Percentiles rank a stretch among this genome's conserved stretches.
phyloP scores from a whole-genome alignment of 2,329 filamentous ascomycete genomes.

The Gnomoniopsis smithogilvyi region DNA sequence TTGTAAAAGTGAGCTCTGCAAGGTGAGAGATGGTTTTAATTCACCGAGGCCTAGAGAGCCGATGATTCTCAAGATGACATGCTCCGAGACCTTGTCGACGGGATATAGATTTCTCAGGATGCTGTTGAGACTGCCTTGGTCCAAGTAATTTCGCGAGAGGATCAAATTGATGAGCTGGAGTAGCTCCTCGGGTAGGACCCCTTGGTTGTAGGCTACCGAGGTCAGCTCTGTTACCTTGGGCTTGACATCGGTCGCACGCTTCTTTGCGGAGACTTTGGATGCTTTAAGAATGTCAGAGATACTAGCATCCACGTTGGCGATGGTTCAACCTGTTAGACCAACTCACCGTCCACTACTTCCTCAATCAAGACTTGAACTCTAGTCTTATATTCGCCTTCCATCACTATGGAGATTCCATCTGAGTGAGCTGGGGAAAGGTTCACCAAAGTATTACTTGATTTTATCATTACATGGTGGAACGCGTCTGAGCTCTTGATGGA shows the following conservation, averaged over 20 bases:
- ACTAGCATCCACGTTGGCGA: not conserved
- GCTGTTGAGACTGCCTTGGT: slow-evolving; percentile 69
- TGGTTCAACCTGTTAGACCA: not conserved
- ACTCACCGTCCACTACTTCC: slow-evolving; percentile 33
- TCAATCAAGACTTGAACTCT: slow-evolving; percentile 28
- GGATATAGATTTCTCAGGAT: slow-evolving; percentile 77
- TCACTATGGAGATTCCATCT: not conserved
- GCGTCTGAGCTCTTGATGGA: not conserved
- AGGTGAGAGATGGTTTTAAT: slow-evolving; percentile 67
- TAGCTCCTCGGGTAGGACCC: slow-evolving; percentile 60
- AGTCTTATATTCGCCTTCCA: slow-evolving; percentile 13
- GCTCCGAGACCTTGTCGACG: slow-evolving; percentile 56
- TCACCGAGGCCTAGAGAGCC: slow-evolving; percentile 74
- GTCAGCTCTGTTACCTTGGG: slow-evolving; percentile 61
- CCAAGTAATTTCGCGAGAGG: slow-evolving; percentile 64
- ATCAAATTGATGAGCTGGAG: slow-evolving; percentile 63
- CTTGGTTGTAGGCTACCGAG: slow-evolving; percentile 63
- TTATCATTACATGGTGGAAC: not conserved
- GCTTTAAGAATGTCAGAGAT: slow-evolving; percentile 34
- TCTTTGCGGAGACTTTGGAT: slow-evolving; percentile 61
- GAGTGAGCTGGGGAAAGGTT: not conserved
- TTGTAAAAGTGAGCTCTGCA: slow-evolving; percentile 69
- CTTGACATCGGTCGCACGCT: slow-evolving; percentile 60
- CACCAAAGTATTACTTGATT: not conserved
- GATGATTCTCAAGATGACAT: slow-evolving; percentile 63